Evolutionary conservation across 768 basidiomycete genomes (phyloP), one percentile per base, ranked within the genome.

Genomic region (Amanita exitialis): DNA sequence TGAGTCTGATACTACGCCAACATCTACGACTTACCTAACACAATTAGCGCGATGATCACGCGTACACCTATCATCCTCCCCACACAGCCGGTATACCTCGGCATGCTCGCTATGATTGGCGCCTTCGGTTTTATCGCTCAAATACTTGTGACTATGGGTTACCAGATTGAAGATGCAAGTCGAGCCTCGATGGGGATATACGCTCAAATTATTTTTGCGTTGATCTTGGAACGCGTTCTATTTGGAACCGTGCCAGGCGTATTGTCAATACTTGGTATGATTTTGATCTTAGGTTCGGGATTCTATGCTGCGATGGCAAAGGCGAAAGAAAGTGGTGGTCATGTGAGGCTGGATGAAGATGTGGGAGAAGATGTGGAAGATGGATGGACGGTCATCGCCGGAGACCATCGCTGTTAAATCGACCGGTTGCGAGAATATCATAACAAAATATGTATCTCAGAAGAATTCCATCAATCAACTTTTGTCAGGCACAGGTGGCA

Each of bases 81-180:
- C 1, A 71, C 64, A 12, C 58, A 63, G 3, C 45, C 62, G 3
- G 67, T 69, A 36, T 79, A 75, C 75, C 44, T 79, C 3, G 56
- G 59, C 1, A 63, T 80, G 37, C 64, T 80, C 8, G 44, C 69
- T n/a, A 62, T 79, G 61, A 78, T 80, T 23, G 77, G 79, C 2
- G 47, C 77, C 1, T 71, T 77, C 45, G 78, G 78, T 1, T 78
- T 79, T 54, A 52, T 67, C 12, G 77, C 73, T 1, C 78, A 82
- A 72, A 69, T 77, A 9, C 43, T 52, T 2, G 10, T 52, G 18
- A 52, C 51, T 8, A 65, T 77, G 57, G 83, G 81, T 0, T 62
- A 84, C 9, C 80, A 79, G 49, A 71, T 75, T 1, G 83, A 86
- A 60, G 76, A 77, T 3, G 83, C 79, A 0, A 77, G 79, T 0